Conservation (phyloP, 306 rosid species). For the Geum urbanum region DNA sequence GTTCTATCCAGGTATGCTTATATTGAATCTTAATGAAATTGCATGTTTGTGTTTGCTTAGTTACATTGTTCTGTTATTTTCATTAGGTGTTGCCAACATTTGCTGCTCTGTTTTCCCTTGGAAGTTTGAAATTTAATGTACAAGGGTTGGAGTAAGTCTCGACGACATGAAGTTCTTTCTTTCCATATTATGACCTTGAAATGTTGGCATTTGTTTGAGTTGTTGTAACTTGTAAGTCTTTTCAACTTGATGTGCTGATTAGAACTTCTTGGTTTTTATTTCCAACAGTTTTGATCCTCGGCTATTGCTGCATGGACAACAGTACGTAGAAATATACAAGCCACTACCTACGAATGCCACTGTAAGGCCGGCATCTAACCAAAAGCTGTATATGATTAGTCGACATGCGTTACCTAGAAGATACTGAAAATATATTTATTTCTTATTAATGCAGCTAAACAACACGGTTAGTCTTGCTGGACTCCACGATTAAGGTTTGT, state of each 20-base stretch:
- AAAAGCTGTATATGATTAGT: slow-evolving; percentile 22
- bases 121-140: slow-evolving; percentile 21
- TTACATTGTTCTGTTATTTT: slow-evolving; percentile 12
- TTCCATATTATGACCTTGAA: background rate
- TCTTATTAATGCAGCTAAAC: slow-evolving; percentile 51
- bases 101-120: slow-evolving; percentile 50
- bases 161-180: slow-evolving; percentile 12
- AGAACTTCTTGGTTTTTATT: slow-evolving; percentile 10
- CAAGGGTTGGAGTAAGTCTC: slow-evolving; percentile 83
- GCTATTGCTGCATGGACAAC: slow-evolving; percentile 88
- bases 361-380: slow-evolving; percentile 51
- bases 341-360: slow-evolving; percentile 70
- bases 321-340: slow-evolving; percentile 78
- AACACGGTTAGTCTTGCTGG: slow-evolving; percentile 74
- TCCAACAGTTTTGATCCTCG: slow-evolving; percentile 71
- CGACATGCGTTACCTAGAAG: slow-evolving; percentile 19
- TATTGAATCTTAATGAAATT: background rate
- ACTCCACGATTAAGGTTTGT: slow-evolving; percentile 88
- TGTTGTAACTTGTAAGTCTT: slow-evolving; percentile 13
- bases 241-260: slow-evolving; percentile 1
- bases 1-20: slow-evolving; percentile 55
- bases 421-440: slow-evolving; percentile 11
- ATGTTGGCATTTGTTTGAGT: slow-evolving; percentile 6
- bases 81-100: slow-evolving; percentile 82
- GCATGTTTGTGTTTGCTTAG: background rate